Evolutionary conservation across 805 yeast genomes (phyloP).

Genomic region (Danielia oregonensis): DNA sequence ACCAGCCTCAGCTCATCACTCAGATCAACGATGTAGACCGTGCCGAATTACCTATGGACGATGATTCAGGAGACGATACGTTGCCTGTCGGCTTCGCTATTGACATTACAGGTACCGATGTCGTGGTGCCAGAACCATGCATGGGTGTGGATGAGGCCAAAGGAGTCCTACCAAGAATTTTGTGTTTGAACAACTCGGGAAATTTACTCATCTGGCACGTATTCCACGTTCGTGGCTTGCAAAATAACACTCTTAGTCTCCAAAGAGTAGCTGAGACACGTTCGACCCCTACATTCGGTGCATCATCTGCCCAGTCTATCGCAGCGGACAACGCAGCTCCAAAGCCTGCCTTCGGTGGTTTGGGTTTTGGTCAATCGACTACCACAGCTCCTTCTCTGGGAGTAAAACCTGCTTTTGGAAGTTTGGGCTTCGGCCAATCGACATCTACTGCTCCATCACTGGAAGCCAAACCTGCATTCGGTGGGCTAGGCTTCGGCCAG

Average conservation of each 20-base stretch:
- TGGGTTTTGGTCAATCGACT: slow-evolving; percentile 19
- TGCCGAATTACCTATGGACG: slow-evolving; percentile 71
- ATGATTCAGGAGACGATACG: slow-evolving; percentile 61
- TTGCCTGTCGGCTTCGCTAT: slow-evolving; percentile 67
- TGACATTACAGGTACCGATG: slow-evolving; percentile 47
- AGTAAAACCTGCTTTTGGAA: slow-evolving; percentile 6
- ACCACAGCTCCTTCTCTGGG: slow-evolving; percentile 8
- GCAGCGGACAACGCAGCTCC: not conserved
- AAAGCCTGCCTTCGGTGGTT: slow-evolving; percentile 4
- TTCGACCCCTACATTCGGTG: not conserved
- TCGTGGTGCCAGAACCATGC: slow-evolving; percentile 49
- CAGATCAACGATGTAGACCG: slow-evolving; percentile 66
- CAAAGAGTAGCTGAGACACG: slow-evolving; percentile 1
- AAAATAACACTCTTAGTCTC: slow-evolving; percentile 19
- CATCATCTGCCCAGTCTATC: not conserved
- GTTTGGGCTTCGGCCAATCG: slow-evolving; percentile 4
- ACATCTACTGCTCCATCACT: no score
- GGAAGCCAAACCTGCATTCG: slow-evolving; percentile 2
- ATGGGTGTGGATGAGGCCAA: slow-evolving; percentile 52
- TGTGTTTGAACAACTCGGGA: slow-evolving; percentile 63
- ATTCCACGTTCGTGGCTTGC: slow-evolving; percentile 52
- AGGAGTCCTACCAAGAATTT: slow-evolving; percentile 60
- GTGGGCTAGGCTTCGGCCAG: slow-evolving; percentile 19
- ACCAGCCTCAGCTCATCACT: slow-evolving; percentile 21
- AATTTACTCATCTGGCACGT: slow-evolving; percentile 60